These are phyloP conservation scores for Malus hybrid DNA, from an alignment of 331 rosid species.

Conservation along the genomic window DNA sequence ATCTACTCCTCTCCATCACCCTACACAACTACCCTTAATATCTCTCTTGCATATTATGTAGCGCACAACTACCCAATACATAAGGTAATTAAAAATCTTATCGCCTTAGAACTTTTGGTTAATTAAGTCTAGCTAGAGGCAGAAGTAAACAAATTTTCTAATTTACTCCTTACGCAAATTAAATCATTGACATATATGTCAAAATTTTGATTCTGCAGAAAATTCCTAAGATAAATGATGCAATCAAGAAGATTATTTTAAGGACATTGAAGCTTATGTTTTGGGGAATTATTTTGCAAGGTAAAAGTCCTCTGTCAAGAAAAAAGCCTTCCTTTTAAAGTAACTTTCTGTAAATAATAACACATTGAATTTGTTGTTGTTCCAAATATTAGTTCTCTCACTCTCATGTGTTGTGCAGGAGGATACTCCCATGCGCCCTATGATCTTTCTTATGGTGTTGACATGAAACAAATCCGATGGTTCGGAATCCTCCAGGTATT, in stretches of 20 bases:
- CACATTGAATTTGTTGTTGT: not conserved
- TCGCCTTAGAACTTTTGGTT: too few relatives aligned
- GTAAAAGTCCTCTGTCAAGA: constrained; percentile 4
- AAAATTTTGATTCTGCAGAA: constrained; percentile 29
- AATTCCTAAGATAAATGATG: constrained; percentile 36
- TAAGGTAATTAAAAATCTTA: not conserved
- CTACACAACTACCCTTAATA: not conserved
- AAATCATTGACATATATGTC: not conserved
- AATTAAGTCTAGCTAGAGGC: too few relatives aligned
- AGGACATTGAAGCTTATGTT: constrained; percentile 46
- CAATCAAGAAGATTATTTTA: constrained; percentile 32
- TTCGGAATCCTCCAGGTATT: constrained; percentile 84
- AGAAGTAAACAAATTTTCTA: not conserved
- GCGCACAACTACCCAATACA: not conserved
- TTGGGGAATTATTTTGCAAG: constrained; percentile 55
- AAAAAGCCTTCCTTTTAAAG: not conserved
- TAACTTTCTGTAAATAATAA: not conserved
- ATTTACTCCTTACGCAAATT: not conserved
- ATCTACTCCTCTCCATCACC: not conserved
- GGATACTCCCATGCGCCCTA: constrained; percentile 85
- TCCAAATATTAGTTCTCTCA: not conserved
- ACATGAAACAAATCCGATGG: constrained; percentile 71
- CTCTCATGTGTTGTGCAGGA: constrained; percentile 23
- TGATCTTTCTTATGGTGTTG: constrained; percentile 61
- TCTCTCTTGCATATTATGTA: not conserved